Base-by-base conservation (phyloP, 73 alveolate genomes). In the Durusdinium trenchii region DNA sequence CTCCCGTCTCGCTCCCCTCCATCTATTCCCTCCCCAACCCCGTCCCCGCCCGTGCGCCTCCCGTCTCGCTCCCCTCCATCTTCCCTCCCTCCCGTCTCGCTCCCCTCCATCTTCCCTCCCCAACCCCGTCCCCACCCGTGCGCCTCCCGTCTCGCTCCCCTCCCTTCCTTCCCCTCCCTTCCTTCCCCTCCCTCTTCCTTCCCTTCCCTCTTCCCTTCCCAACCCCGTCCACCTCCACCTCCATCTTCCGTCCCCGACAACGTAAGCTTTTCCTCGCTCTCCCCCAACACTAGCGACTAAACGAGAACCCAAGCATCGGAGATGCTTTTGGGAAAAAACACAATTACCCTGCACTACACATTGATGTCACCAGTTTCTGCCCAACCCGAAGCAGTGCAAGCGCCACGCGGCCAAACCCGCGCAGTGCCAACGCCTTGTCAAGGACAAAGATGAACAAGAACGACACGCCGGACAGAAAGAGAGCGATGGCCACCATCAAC, bases 401-500 rank as follows among this genome's bases (percentile, higher is more conserved):
- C n/a, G n/a, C 64, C 64, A 20, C 28, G 64, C 9, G 20, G 64
- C 64, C 28, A 54, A 20, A 20, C 64, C 64, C 28, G 20, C 28
- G 57, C 26, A 43, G 23, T 23, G 42, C 62, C 60, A 9, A 61
- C 9, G 60, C 93, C 99, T 94, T 94, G 83, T 94, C 99, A 51
- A 94, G 50, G 79, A 94, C 83, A 73, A 94, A 94, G 45, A 94
- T 94, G 67, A 75, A 73, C 38, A 73, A 35, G 78, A 94, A 94
- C 50, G 99, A 73, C 57, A 76, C 99, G 32, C 50, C 91, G 36
- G 99, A 94, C 83, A 94, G 67, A 83, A 94, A 73, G 48, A 94
- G 93, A 42, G 99, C 99, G 10, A 94, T 75, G 84, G 93, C 60
- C 94, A 86, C 95, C 84, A 60, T 57, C 84, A 86, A 46, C 64